Base-by-base conservation (phyloP, 257 asterid genomes). In the Striga asiatica region DNA sequence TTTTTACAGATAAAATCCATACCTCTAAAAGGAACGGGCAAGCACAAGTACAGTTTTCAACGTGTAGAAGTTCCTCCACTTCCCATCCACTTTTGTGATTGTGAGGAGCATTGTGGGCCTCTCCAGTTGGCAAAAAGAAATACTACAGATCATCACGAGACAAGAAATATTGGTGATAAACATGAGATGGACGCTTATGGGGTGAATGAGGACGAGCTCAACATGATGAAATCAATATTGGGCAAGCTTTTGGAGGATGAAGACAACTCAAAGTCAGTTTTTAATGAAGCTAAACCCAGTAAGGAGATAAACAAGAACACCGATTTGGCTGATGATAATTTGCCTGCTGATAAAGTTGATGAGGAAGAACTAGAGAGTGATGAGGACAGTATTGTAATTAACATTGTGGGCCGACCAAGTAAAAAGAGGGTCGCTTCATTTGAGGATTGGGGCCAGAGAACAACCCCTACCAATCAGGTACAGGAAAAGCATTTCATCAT, bases 31-130 rank as follows among this genome's bases (percentile, higher is more conserved):
- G 98, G 98, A 57, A 62, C 89, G 0, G 98, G 98, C 56, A 91
- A 75, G 76, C 98, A 91, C 79, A 91, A 91, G 70, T 91, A 91
- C 78, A 91, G 96, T 71, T 91, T 91, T 70, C 98, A 87, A 70
- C 95, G 94, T 11, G 68, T 87, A 66, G 81, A 76, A 56, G 73
- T 77, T 72, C 95, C 94, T 52, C 64, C 84, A 12, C 79, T 75
- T 50, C 94, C 98, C 16, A 52, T 22, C 46, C 78, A 87, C 71
- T 82, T 91, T 55, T 87, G 96, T 65, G 96, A 82, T 66, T 89
- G 98, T 58, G 95, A 82, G 60, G 93, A 84, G 71, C 98, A 91
- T 72, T 78, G 58, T 75, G 73, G 49, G 45, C 71, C 79, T 57
- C 64, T 61, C 12, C 73, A 50, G 43, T 23, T 65, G 22, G 49